A percentile compares a stretch with the other conserved stretches of the same genome.
phyloP scores from a whole-genome alignment of 2,329 filamentous ascomycete species.

The Ceratocystis cacaofunesta region DNA sequence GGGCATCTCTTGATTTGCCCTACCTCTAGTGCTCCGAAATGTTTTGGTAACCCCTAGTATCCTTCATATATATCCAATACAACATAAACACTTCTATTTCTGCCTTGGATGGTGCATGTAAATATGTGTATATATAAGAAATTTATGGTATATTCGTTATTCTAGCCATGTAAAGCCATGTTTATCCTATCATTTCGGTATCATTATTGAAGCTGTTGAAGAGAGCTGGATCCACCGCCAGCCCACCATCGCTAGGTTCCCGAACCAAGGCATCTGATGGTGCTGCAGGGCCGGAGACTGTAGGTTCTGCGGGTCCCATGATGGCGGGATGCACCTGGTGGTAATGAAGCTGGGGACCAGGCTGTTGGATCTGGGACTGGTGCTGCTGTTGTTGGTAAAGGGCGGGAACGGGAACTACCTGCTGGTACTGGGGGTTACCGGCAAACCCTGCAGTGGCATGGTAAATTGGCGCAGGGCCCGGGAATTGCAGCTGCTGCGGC shows the following conservation, averaged over 20 bases:
- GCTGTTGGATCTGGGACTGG: neutral
- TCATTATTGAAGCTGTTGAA: neutral
- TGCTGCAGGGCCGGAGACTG: no score
- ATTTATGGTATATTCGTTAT: no score
- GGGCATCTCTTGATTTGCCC: neutral
- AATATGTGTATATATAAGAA: no score
- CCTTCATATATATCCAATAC: conserved; percentile 1
- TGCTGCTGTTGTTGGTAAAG: conserved; percentile 4
- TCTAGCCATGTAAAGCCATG: neutral
- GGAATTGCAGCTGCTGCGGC: no score
- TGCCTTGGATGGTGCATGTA: neutral
- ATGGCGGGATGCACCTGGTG: neutral
- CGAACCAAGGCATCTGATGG: no score
- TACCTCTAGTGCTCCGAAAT: neutral
- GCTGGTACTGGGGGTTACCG: neutral
- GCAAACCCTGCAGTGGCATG: neutral
- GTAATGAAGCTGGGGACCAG: neutral
- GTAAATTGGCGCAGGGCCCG: neutral
- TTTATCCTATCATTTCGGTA: conserved; percentile 3
- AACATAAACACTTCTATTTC: neutral
- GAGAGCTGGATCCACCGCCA: neutral
- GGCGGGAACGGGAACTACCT: no score
- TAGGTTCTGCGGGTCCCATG: no score
- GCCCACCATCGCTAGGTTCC: neutral
- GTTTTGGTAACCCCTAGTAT: neutral